Conservation (phyloP, 202 grass and related monocot genomes). For the Eragrostis tef region DNA sequence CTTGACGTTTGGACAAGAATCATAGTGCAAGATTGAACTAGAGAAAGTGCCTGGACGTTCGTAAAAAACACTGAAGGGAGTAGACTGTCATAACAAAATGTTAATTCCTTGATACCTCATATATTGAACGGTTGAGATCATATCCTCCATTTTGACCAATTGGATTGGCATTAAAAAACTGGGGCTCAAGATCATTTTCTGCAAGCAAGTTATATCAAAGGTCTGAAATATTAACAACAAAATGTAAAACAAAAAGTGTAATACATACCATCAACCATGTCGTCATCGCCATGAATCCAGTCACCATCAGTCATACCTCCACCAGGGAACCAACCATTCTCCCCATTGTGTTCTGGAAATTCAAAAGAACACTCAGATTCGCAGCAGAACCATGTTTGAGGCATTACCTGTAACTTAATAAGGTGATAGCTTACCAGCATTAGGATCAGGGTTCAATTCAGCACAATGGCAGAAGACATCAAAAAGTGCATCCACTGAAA, state of each 20-base stretch:
- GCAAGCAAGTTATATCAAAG: constrained; percentile 35
- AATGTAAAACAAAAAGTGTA: constrained; percentile 15
- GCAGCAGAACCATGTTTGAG: background rate
- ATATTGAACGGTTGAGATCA: constrained; percentile 60
- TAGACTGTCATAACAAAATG: constrained; percentile 10
- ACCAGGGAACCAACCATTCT: constrained; percentile 56
- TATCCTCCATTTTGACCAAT: constrained; percentile 77
- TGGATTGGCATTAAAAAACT: constrained; percentile 40
- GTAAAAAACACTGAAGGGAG: no score
- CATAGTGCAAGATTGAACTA: no score
- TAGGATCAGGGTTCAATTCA: constrained; percentile 91
- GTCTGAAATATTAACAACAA: constrained; percentile 8
- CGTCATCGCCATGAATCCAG: constrained; percentile 58
- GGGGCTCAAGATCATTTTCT: constrained; percentile 55
- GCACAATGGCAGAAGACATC: constrained; percentile 83
- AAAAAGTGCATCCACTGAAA: constrained; percentile 83
- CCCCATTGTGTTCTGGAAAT: constrained; percentile 58
- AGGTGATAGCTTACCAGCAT: constrained; percentile 59
- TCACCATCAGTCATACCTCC: constrained; percentile 50
- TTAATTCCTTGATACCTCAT: constrained; percentile 58
- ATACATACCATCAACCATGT: constrained; percentile 61
- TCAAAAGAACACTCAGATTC: constrained; percentile 21
- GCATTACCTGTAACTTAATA: constrained; percentile 15
- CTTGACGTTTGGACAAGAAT: no score
- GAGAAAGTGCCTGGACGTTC: no score